Evolutionary conservation across 495 filamentous ascomycete genomes (phyloP).

Genomic region (Pseudoneurospora amorphoporcata): DNA sequence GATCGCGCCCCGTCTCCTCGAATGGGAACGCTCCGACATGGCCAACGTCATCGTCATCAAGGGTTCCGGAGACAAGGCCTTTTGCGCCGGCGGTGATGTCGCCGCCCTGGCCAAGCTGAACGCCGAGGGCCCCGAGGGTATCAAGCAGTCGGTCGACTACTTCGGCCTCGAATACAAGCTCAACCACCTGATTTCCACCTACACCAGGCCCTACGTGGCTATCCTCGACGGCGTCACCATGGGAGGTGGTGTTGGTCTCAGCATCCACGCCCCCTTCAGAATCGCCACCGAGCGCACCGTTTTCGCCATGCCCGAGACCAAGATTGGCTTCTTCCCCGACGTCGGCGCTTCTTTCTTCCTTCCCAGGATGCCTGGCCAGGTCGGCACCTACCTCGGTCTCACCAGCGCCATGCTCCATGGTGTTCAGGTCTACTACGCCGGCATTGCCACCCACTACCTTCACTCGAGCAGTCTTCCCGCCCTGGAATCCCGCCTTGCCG

Average conservation of each 20-base stretch:
- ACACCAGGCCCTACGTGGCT: constrained; percentile 83
- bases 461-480: constrained; percentile 74
- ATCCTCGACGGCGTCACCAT: constrained; percentile 98
- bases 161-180: constrained; percentile 89
- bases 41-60: constrained; percentile 90
- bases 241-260: constrained; percentile 92
- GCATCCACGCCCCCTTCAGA: constrained; percentile 87
- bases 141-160: constrained; percentile 63
- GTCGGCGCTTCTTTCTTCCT: constrained; percentile 95
- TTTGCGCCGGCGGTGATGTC: constrained; percentile 93
- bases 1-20: constrained; percentile 74
- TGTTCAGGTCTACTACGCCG: constrained; percentile 71
- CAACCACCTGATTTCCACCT: constrained; percentile 92
- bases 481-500: constrained; percentile 75
- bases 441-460: constrained; percentile 88
- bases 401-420: constrained; percentile 75
- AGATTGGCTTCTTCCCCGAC: constrained; percentile 95
- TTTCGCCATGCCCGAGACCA: constrained; percentile 98
- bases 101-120: constrained; percentile 64
- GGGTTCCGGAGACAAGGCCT: constrained; percentile 70
- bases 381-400: constrained; percentile 84
- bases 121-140: constrained; percentile 52
- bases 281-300: constrained; percentile 92
- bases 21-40: constrained; percentile 89
- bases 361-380: constrained; percentile 68